Percentiles rank a stretch among this genome's conserved stretches.
phyloP scores from a whole-genome alignment of 495 filamentous ascomycete species.

The Hyphodiscus hymeniophilus region DNA sequence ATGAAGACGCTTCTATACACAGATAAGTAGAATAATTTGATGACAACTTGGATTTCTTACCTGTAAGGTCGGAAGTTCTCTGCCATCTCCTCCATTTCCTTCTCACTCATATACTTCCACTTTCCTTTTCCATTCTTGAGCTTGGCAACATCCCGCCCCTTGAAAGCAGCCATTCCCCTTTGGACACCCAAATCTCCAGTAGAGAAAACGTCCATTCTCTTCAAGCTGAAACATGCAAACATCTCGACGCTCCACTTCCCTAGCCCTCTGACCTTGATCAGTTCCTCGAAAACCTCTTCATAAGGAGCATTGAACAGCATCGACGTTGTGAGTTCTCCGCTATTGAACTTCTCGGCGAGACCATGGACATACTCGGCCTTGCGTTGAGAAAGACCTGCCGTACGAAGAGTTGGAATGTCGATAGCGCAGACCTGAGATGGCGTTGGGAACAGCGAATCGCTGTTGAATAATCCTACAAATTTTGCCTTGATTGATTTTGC shows the following conservation, averaged over 20 bases:
- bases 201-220: conserved; percentile 88
- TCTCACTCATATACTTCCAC: conserved; percentile 95
- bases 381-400: conserved; percentile 79
- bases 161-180: conserved; percentile 82
- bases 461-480: conserved; percentile 71
- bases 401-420: conserved; percentile 56
- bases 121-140: conserved; percentile 81
- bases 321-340: conserved; percentile 62
- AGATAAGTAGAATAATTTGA: conserved; percentile 5
- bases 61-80: conserved; percentile 79
- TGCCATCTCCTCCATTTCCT: conserved; percentile 79
- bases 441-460: conserved; percentile 53
- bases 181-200: conserved; percentile 92
- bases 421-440: conserved; percentile 60
- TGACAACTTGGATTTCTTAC: conserved; percentile 14
- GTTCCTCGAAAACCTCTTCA: conserved; percentile 72
- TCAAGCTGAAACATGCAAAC: conserved; percentile 89
- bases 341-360: conserved; percentile 70
- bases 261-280: conserved; percentile 81
- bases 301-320: conserved; percentile 71
- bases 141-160: conserved; percentile 74
- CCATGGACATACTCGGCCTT: conserved; percentile 94
- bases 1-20: conserved; percentile 56
- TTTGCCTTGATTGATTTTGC: conserved; percentile 79
- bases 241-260: conserved; percentile 93